phyloP scores from a whole-genome alignment of 2,329 filamentous ascomycete species.

The Aureobasidium zeae region DNA sequence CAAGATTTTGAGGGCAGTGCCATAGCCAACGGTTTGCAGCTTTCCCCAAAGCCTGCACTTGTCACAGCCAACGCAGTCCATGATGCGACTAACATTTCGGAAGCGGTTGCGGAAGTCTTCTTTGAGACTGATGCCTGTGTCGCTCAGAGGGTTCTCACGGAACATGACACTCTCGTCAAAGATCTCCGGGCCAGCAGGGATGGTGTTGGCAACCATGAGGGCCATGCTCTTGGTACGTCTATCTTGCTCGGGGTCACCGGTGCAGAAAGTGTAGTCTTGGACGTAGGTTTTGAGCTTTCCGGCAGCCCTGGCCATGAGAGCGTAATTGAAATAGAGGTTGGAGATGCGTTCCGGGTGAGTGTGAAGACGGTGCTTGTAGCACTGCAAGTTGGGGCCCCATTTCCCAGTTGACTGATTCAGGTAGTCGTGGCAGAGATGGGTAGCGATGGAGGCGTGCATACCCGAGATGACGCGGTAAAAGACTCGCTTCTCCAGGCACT shows the following conservation, averaged over 20 bases:
- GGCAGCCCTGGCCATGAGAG: conserved; percentile 81
- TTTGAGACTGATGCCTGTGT: conserved; percentile 60
- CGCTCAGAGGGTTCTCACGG: conserved; percentile 42
- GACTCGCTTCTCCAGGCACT: conserved; percentile 96
- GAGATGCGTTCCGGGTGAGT: conserved; percentile 81
- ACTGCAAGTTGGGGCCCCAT: conserved; percentile 84
- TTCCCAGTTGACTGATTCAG: conserved; percentile 88
- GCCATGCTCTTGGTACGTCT: conserved; percentile 71
- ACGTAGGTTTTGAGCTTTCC: conserved; percentile 82
- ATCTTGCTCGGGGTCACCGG: conserved; percentile 73
- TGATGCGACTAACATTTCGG: conserved; percentile 88
- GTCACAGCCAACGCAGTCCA: conserved; percentile 98
- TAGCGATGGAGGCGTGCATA: conserved; percentile 96
- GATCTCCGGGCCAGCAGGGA: conserved; percentile 61
- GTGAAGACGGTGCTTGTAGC: conserved; percentile 82
- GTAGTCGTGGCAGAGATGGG: conserved; percentile 92
- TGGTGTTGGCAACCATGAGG: conserved; percentile 60
- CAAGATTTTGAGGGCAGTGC: conserved; percentile 86
- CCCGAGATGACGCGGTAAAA: conserved; percentile 93
- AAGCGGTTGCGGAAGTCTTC: conserved; percentile 97
- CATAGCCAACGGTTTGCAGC: conserved; percentile 88
- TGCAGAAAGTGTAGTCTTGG: conserved; percentile 81
- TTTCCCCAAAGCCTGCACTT: conserved; percentile 99
- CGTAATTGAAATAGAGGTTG: conserved; percentile 99
- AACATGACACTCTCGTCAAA: conserved; percentile 98